Base-by-base conservation (phyloP, 306 rosid genomes). In the Datisca glomerata region DNA sequence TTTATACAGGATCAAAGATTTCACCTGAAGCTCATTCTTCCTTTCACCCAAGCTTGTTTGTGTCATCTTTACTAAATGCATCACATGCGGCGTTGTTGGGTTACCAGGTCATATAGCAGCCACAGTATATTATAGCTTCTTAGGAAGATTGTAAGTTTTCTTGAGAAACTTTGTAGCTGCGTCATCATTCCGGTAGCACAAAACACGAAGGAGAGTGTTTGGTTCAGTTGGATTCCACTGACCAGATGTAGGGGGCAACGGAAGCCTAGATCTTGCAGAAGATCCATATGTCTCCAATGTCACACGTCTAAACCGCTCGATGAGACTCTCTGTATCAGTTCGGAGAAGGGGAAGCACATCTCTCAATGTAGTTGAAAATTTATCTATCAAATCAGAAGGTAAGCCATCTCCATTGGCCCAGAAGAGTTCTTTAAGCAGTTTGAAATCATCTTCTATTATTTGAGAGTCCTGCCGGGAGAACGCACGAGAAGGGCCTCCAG, bases 321-420 rank as follows among this genome's bases (percentile, higher is more conserved):
- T 60, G 51, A 89, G 68, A 63, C 57, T 70, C 45, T 80, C 91
- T 22, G 98, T 77, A 46, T 84, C 98, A 0, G 80, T 68, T 67
- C 81, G 72, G 65, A 77, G 70, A 49, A 89, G 93, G 18, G 95
- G 95, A 41, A 89, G 85, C 61, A 89, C 55, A 53, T 69, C 70
- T 49, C 84, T 80, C 29, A 61, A 65, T 2, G 81, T 70, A 32
- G 86, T 45, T 37, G 95, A 69, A 50, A 60, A 89, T 63, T 80
- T 80, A 23, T 89, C 98, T 17, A 84, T 78, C 63, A 77, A 49
- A 60, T 89, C 98, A 24, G 77, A 77, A 46, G 95, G 95, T 65
- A 89, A 64, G 34, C 98, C 95, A 12, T 89, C 98, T 50, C 93
- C 98, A 57, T 84, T 80, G 4, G 93, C 93, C 91, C 81, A 84